Percentiles rank a stretch among this genome's conserved stretches.
These are phyloP conservation scores for Pythium vanterpoolii DNA, from an alignment of 352 stramenopile species.

Conservation along the genomic window DNA sequence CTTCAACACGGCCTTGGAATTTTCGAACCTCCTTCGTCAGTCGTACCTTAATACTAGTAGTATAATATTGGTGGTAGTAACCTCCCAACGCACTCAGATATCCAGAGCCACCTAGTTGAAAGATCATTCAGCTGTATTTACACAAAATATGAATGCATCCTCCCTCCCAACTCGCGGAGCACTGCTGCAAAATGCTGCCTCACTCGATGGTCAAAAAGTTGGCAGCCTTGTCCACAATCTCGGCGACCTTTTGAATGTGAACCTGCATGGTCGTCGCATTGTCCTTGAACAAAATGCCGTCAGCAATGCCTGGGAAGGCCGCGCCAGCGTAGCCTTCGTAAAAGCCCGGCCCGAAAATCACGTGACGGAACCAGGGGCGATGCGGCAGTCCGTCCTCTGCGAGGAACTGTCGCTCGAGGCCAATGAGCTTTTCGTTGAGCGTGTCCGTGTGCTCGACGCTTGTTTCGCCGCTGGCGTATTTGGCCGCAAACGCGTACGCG, in stretches of 20 bases:
- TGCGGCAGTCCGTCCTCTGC: slow-evolving; percentile 4
- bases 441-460: background rate
- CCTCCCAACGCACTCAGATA: too few relatives aligned
- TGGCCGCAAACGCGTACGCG: background rate
- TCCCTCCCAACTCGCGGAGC: too few relatives aligned
- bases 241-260: background rate
- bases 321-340: slow-evolving; percentile 7
- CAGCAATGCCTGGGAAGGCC: slow-evolving; percentile 6
- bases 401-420: slow-evolving; percentile 11
- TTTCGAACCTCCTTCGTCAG: too few relatives aligned
- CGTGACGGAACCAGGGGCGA: slow-evolving; percentile 8
- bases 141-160: too few relatives aligned
- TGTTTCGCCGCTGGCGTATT: background rate
- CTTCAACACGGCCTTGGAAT: too few relatives aligned
- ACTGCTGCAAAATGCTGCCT: too few relatives aligned
- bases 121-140: too few relatives aligned
- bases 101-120: too few relatives aligned
- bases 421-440: slow-evolving; percentile 8
- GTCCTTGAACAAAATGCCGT: slow-evolving; percentile 13
- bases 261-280: slow-evolving; percentile 6
- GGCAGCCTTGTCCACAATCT: background rate
- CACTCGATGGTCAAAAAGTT: slow-evolving; percentile 2
- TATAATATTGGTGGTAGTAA: too few relatives aligned
- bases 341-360: slow-evolving; percentile 8
- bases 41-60: too few relatives aligned